Percentiles rank a stretch among this genome's conserved stretches.
phyloP scores from a whole-genome alignment of 1,139 yeast species.

The Candida smagusa region DNA sequence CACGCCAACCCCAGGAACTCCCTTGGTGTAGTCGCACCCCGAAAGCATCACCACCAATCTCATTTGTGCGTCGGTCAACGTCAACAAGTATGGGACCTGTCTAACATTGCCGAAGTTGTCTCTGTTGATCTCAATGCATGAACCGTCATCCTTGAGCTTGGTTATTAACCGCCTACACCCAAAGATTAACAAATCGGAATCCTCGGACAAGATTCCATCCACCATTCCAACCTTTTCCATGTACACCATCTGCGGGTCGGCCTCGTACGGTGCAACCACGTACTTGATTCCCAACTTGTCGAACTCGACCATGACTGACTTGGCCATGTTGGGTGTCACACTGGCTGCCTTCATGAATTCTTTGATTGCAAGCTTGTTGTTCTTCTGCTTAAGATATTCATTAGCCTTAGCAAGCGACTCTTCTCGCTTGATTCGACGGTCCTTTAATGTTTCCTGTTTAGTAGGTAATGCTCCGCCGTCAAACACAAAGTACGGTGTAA shows the following conservation, averaged over 20 bases:
- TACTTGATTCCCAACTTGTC: slow-evolving; percentile 58
- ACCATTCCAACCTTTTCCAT: slow-evolving; percentile 73
- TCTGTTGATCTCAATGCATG: slow-evolving; percentile 65
- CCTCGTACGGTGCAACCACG: slow-evolving; percentile 97
- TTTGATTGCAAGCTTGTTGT: slow-evolving; percentile 58
- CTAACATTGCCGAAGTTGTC: slow-evolving; percentile 47
- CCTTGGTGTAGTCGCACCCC: slow-evolving; percentile 95
- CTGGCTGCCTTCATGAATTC: slow-evolving; percentile 78
- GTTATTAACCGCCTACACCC: slow-evolving; percentile 79
- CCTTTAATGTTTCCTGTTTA: slow-evolving; percentile 70
- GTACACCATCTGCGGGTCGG: slow-evolving; percentile 95
- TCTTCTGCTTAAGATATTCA: slow-evolving; percentile 48
- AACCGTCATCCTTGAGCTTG: slow-evolving; percentile 75
- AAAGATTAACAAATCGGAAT: slow-evolving; percentile 86
- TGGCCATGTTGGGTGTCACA: slow-evolving; percentile 90
- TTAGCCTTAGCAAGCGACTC: slow-evolving; percentile 59
- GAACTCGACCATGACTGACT: slow-evolving; percentile 72
- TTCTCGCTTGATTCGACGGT: slow-evolving; percentile 54
- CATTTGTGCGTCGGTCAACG: slow-evolving; percentile 54
- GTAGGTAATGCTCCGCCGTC: slow-evolving; percentile 89
- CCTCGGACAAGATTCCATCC: slow-evolving; percentile 89
- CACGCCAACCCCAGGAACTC: slow-evolving; percentile 78
- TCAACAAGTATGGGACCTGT: slow-evolving; percentile 43
- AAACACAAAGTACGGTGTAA: slow-evolving; percentile 85
- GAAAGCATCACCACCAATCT: slow-evolving; percentile 80